These are phyloP conservation scores for Debaryomyces hansenii DNA, from an alignment of 805 yeast species.

Conservation along the genomic window DNA sequence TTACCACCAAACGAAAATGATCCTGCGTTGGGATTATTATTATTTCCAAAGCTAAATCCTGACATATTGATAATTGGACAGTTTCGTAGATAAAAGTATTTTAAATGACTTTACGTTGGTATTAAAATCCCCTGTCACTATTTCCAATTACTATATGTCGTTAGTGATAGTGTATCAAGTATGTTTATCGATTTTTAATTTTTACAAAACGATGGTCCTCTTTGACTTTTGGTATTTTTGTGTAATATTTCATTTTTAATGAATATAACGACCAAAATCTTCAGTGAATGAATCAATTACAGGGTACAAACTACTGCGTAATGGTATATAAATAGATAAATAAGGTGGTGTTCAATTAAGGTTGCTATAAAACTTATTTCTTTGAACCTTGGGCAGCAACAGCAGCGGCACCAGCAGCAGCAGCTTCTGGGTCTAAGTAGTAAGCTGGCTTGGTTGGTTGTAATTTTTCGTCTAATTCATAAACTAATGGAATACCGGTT, in stretches of 20 bases:
- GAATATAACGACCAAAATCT: too few relatives aligned
- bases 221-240: background rate
- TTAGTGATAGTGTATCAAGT: background rate
- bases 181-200: background rate
- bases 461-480: constrained; percentile 85
- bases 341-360: too few relatives aligned
- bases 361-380: constrained; percentile 21
- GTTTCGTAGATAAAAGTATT: too few relatives aligned
- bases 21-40: background rate
- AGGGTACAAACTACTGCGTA: background rate
- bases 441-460: constrained; percentile 90
- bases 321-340: background rate
- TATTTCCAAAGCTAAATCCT: constrained; percentile 1
- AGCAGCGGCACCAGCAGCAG: constrained; percentile 99
- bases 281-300: background rate
- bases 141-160: background rate
- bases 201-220: background rate
- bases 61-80: background rate
- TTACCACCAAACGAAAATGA: constrained; percentile 2
- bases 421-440: constrained; percentile 99
- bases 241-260: background rate
- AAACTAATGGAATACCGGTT: constrained; percentile 97
- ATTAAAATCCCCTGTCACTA: background rate
- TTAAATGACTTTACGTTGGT: too few relatives aligned
- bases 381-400: constrained; percentile 90